phyloP scores from a whole-genome alignment of 139 green algal species.

The Chlorella sp. region DNA sequence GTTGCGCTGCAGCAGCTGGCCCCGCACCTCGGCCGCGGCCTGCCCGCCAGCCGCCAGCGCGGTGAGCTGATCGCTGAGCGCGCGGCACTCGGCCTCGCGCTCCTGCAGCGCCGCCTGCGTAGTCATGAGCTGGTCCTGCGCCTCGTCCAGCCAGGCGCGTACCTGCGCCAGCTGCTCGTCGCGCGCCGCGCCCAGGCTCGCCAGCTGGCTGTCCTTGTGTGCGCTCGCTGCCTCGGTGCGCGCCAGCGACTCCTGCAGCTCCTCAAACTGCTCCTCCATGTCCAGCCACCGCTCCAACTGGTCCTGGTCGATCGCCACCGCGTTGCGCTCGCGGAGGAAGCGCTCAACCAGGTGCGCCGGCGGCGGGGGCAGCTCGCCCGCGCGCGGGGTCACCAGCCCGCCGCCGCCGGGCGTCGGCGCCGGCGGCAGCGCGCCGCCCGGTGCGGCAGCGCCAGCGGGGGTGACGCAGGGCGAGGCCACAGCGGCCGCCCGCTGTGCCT shows the following conservation, averaged over 20 bases:
- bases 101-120: slow-evolving; percentile 26
- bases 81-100: slow-evolving; percentile 18
- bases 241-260: slow-evolving; percentile 12
- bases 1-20: slow-evolving; percentile 12
- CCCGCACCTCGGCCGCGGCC: neutral
- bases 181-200: neutral
- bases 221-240: slow-evolving; percentile 1
- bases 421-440: neutral
- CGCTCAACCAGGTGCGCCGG: slow-evolving; percentile 25
- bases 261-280: slow-evolving; percentile 27
- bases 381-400: neutral
- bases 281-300: slow-evolving; percentile 39
- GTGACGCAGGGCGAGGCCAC: neutral
- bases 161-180: slow-evolving; percentile 22
- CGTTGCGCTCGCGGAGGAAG: slow-evolving; percentile 30
- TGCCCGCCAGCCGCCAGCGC: neutral
- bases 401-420: neutral
- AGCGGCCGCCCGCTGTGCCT: neutral
- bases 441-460: neutral
- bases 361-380: slow-evolving; percentile 27
- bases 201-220: neutral
- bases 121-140: slow-evolving; percentile 24
- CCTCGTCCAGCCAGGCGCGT: slow-evolving; percentile 20
- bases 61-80: slow-evolving; percentile 1
- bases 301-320: slow-evolving; percentile 32